A percentile compares a stretch with the other conserved stretches of the same genome.
These are phyloP conservation scores for Filosporella fistucella DNA, from an alignment of 495 filamentous ascomycete genomes.

Conservation along the genomic window DNA sequence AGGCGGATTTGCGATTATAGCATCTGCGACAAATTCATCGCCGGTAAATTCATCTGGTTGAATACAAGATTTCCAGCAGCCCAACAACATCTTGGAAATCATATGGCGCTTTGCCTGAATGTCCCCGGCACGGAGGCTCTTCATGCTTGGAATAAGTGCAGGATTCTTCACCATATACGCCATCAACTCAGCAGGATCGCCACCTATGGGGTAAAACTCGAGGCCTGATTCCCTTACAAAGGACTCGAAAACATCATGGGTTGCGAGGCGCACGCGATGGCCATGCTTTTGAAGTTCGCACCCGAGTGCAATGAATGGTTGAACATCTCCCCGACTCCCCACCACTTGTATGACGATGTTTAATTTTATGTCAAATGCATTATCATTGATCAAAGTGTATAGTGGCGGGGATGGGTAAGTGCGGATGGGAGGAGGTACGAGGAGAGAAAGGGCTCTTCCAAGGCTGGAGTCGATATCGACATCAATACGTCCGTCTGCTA, in stretches of 20 bases:
- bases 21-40: constrained; percentile 59
- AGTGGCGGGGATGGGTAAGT: no score
- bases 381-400: no score
- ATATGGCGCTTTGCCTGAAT: constrained; percentile 38
- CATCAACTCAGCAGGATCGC: constrained; percentile 40
- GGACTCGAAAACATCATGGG: constrained; percentile 54
- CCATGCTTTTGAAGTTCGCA: constrained; percentile 42
- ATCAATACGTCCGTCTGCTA: constrained; percentile 2
- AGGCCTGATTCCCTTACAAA: constrained; percentile 50
- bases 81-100: constrained; percentile 54
- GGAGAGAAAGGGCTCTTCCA: background rate
- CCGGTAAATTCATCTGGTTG: constrained; percentile 40
- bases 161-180: constrained; percentile 51
- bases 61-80: constrained; percentile 62
- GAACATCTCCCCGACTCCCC: constrained; percentile 43
- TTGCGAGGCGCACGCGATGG: constrained; percentile 62
- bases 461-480: constrained; percentile 5
- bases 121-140: constrained; percentile 40
- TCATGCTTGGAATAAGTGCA: constrained; percentile 42
- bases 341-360: constrained; percentile 23
- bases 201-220: constrained; percentile 60
- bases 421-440: background rate
- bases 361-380: no score
- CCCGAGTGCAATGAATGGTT: constrained; percentile 55
- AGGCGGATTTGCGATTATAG: constrained; percentile 64